Base-by-base conservation (phyloP, 1,284 basidiomycete species). In the Cryptococcus sp. region DNA sequence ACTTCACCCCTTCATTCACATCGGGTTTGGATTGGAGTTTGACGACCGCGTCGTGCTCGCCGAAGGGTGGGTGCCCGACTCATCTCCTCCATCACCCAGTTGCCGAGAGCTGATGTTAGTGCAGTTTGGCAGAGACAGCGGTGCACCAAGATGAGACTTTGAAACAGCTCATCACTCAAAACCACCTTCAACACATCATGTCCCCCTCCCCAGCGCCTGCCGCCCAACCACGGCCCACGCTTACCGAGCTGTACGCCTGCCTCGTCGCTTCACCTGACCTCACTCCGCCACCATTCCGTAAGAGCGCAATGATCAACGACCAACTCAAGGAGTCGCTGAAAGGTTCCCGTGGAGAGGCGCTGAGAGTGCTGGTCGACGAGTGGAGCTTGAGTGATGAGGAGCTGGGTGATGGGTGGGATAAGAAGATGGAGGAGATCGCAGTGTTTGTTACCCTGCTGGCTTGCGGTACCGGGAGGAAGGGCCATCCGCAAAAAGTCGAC, bases 21-120 rank as follows among this genome's bases (percentile, higher is more conserved):
- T 82, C 35, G 86, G 86, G 79, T 85, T 85, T 60, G 85, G 82
- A 4, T 69, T 81, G 3, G 85, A 87, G 62, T 87, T 87, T 61
- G 78, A 78, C 0, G 82, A 81, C 57, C 78, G 80, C 52, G 75
- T 80, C 0, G 76, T 85, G 63, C 73, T 85, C 1, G 83, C 84
- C 3, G 80, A 82, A 75, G 73, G 82, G 80, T 81, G 44, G 46
- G 67, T 53, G 37, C 2, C 9, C 4, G 24, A 38, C 33, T 15
- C 2, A 4, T 46, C 40, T 35, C 20, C 39, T 15, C 36, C 28
- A 23, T n/a, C n/a, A n/a, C n/a, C 35, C 15, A 13, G n/a, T n/a
- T n/a, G n/a, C n/a, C 16, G 43, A 48, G 13, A 44, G 12, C 42
- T 44, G 5, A 44, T 18, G 4, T 4, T 4, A 44, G 15, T 20